Evolutionary conservation across 2,329 filamentous ascomycete genomes (phyloP).

Genomic region (Plectosphaerella cucumerina): DNA sequence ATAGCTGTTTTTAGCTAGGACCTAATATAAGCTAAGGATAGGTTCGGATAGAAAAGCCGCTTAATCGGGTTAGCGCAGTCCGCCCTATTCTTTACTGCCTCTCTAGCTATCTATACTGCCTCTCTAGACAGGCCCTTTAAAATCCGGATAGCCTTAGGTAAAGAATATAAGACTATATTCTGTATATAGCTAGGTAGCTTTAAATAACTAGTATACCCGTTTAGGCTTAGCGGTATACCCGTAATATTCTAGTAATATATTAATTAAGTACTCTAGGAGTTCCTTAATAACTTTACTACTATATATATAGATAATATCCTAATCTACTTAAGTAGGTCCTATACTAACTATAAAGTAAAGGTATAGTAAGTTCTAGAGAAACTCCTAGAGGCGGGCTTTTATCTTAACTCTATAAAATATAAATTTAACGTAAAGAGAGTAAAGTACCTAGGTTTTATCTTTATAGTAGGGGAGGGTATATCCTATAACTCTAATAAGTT

Average conservation of each 20-base stretch:
- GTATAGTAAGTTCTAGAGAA: slow-evolving; percentile 1
- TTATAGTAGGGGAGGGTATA: neutral
- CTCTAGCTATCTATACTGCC: no score
- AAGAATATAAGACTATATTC: no score
- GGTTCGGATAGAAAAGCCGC: no score
- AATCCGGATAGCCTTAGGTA: no score
- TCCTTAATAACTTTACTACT: neutral
- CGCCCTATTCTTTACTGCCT: no score
- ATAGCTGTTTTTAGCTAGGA: no score
- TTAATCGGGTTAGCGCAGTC: no score
- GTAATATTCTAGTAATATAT: slow-evolving; percentile 1
- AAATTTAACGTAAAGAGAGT: neutral
- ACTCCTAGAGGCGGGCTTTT: no score
- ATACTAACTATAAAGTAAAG: neutral
- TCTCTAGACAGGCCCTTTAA: no score
- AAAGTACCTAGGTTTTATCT: neutral
- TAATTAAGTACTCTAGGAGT: neutral
- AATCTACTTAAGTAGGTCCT: neutral
- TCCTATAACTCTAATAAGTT: neutral
- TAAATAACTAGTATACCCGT: neutral
- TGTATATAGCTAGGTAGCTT: neutral
- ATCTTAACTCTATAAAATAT: neutral
- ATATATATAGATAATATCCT: slow-evolving; percentile 2
- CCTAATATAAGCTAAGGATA: no score
- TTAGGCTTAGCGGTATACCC: neutral